These are phyloP conservation scores for Chlorella sp. DNA, from an alignment of 139 green algal genomes.

Conservation along the genomic window DNA sequence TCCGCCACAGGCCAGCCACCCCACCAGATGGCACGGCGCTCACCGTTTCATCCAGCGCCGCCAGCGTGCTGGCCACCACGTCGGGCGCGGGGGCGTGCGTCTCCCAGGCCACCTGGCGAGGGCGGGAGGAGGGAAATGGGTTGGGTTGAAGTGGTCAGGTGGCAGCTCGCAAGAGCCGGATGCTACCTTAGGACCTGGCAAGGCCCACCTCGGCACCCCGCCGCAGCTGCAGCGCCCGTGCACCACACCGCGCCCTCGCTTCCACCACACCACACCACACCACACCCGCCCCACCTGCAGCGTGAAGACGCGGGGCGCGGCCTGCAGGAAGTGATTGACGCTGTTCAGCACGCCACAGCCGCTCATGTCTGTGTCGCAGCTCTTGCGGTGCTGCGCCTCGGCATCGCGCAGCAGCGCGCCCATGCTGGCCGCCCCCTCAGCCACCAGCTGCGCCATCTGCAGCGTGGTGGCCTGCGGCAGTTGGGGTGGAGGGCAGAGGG, in stretches of 20 bases:
- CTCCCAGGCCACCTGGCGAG: constrained; percentile 71
- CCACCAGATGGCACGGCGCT: no score
- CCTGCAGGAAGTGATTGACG: constrained; percentile 26
- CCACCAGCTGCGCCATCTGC: not conserved
- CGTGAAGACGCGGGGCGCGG: constrained; percentile 61
- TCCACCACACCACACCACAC: no score
- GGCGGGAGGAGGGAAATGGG: no score
- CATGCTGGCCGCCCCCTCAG: not conserved
- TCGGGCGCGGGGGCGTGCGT: constrained; percentile 40
- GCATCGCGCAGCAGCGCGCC: not conserved
- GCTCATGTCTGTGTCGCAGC: not conserved
- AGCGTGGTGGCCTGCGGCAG: constrained; percentile 1
- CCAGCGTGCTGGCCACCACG: constrained; percentile 56
- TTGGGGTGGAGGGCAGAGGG: not conserved
- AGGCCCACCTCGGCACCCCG: no score
- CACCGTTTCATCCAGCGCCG: constrained; percentile 32
- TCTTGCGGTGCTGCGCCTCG: constrained; percentile 16
- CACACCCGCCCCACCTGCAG: constrained; percentile 31
- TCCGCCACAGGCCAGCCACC: no score
- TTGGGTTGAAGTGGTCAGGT: no score
- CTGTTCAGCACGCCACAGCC: constrained; percentile 12
- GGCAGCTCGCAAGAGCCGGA: no score
- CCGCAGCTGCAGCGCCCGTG: no score
- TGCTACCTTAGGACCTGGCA: no score
- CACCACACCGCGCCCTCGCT: no score